Conservation (phyloP, 164 flowering plant genomes). For the Stephania cephalantha region DNA sequence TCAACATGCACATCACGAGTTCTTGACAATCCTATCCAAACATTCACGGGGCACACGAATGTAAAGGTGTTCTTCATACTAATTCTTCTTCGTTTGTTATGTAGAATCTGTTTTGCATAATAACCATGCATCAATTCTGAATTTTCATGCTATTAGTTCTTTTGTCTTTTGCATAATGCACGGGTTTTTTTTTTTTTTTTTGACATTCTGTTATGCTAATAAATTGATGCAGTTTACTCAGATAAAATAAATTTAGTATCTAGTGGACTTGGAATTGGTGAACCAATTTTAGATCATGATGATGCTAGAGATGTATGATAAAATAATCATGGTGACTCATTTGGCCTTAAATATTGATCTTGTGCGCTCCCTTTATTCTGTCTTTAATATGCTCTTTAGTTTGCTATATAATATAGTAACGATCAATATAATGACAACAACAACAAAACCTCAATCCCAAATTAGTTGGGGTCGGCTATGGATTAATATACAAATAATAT, state of each 20-base stretch:
- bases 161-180: neutral
- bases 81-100: neutral
- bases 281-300: neutral
- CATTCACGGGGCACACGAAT: conserved; percentile 88
- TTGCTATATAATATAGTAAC: neutral
- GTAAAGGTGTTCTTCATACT: conserved; percentile 55
- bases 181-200: neutral
- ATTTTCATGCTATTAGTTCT: neutral
- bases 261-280: neutral
- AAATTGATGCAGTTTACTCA: neutral
- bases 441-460: too few species aligned
- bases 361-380: neutral
- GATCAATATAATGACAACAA: neutral
- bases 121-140: neutral
- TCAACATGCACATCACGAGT: conserved; percentile 57
- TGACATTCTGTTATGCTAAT: neutral
- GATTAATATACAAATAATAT: too few species aligned
- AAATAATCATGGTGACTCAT: neutral
- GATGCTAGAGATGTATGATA: neutral
- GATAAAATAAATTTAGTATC: neutral
- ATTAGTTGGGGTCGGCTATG: too few species aligned
- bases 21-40: conserved; percentile 67
- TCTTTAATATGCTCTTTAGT: neutral
- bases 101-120: neutral
- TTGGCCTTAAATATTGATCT: neutral